Base-by-base conservation (phyloP, 176 grass and related monocot genomes). In the Triticum dicoccoides region DNA sequence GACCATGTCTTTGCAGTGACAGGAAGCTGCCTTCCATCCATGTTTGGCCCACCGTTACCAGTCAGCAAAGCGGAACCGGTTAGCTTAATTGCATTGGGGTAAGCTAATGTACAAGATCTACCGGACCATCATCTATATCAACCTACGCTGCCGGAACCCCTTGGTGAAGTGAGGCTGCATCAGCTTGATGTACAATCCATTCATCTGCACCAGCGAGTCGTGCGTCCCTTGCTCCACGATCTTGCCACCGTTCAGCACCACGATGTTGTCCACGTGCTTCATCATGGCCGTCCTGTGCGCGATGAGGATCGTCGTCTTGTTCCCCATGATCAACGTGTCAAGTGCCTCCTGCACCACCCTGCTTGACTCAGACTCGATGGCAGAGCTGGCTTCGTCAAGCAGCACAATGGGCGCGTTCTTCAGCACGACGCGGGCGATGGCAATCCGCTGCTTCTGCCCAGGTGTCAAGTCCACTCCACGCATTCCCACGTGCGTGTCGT, bases 91-190 rank as follows among this genome's bases (percentile, higher is more conserved):
- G 52, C 65, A 56, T 79, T 32, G 12, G 52, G 17, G 3, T 45
- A 32, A 72, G 15, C 8, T 14, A 71, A 88, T 91, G 82, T 91
- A 88, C 89, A 85, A 24, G 63, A 71, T 54, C 69, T 81, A 85
- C 77, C 37, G 3, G 23, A 33, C 5, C 38, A 11, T 76, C 51
- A 6, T 76, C 82, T 93, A 96, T 89, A 96, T 91, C 34, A 96
- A 88, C 51, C 94, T 91, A 80, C 93, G 97, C 78, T 95, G 97
- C 49, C 90, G 93, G 79, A 93, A 88, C 11, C 97, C 97, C 86
- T 99, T 99, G 81, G 76, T 87, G 80, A 99, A 94, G 85, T 99
- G 97, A 83, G 97, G 97, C 74, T 96, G 97, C 97, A 99, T 99
- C 87, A 99, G 79, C 85, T 95, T 96, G 25, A 94, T 89, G 80